Percentiles rank a stretch among this genome's conserved stretches.
These are phyloP conservation scores for Malus hybrid DNA, from an alignment of 331 rosid species.

Conservation along the genomic window DNA sequence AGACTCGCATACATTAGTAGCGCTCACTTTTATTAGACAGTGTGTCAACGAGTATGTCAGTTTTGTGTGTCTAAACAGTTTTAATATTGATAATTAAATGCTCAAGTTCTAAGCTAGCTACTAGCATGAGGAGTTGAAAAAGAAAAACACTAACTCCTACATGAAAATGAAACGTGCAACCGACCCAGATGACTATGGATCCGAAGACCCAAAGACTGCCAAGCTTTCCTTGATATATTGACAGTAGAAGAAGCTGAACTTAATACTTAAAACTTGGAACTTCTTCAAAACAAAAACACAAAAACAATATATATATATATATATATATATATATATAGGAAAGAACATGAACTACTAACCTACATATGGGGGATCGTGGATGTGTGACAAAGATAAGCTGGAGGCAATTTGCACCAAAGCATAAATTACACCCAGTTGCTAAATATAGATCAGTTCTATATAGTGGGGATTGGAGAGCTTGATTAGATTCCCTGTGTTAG, in stretches of 20 bases:
- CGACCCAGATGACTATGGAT: background rate
- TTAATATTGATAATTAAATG: background rate
- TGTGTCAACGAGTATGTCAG: background rate
- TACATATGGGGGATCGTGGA: background rate
- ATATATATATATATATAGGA: background rate
- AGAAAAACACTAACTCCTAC: background rate
- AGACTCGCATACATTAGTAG: background rate
- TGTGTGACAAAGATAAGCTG: background rate
- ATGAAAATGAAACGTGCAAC: background rate
- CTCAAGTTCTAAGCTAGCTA: background rate
- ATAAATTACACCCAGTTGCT: background rate
- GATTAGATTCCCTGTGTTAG: background rate
- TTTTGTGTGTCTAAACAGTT: too few relatives aligned
- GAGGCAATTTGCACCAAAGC: background rate
- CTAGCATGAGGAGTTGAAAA: background rate
- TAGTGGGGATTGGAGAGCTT: background rate
- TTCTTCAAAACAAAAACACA: background rate
- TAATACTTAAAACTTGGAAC: too few relatives aligned
- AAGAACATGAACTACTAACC: background rate
- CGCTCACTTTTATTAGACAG: too few relatives aligned
- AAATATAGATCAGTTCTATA: background rate
- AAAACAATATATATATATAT: too few relatives aligned
- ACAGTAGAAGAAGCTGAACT: too few relatives aligned
- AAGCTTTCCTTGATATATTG: too few relatives aligned
- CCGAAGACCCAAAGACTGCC: too few relatives aligned